Percentiles rank a stretch among this genome's conserved stretches.
These are phyloP conservation scores for Artemisia annua DNA, from an alignment of 129 eudicot species.

Conservation along the genomic window DNA sequence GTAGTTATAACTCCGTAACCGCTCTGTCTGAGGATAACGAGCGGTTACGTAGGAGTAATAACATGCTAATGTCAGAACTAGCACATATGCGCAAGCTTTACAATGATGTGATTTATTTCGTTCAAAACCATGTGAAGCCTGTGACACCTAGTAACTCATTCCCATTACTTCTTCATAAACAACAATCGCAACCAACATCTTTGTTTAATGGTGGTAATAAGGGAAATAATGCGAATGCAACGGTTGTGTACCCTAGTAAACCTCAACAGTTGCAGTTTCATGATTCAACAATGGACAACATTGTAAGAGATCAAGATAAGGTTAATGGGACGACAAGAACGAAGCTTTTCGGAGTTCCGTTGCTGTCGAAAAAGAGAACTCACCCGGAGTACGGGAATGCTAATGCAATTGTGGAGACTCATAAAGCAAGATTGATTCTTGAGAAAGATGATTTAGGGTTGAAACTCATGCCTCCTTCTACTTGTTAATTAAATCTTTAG, in stretches of 20 bases:
- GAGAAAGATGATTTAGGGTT: constrained; percentile 86
- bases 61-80: constrained; percentile 77
- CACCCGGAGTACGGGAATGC: constrained; percentile 47
- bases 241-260: constrained; percentile 25
- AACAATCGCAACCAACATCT: background rate
- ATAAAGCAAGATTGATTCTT: constrained; percentile 67
- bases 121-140: constrained; percentile 90
- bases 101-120: constrained; percentile 88
- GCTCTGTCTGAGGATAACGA: constrained; percentile 88
- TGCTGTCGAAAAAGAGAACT: constrained; percentile 73
- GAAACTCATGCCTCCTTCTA: constrained; percentile 94
- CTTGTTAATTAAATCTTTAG: constrained; percentile 38
- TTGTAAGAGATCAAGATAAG: constrained; percentile 26
- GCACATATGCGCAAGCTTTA: constrained; percentile 90
- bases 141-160: constrained; percentile 58
- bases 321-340: constrained; percentile 24
- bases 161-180: constrained; percentile 19
- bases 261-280: constrained; percentile 19
- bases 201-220: constrained; percentile 16
- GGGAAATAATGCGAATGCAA: constrained; percentile 1
- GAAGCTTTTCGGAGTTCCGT: constrained; percentile 83
- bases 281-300: constrained; percentile 26
- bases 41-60: constrained; percentile 72
- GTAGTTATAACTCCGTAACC: constrained; percentile 35
- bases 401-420: constrained; percentile 39